These are phyloP conservation scores for Cicer judaicum DNA, from an alignment of 306 rosid genomes.

Conservation along the genomic window DNA sequence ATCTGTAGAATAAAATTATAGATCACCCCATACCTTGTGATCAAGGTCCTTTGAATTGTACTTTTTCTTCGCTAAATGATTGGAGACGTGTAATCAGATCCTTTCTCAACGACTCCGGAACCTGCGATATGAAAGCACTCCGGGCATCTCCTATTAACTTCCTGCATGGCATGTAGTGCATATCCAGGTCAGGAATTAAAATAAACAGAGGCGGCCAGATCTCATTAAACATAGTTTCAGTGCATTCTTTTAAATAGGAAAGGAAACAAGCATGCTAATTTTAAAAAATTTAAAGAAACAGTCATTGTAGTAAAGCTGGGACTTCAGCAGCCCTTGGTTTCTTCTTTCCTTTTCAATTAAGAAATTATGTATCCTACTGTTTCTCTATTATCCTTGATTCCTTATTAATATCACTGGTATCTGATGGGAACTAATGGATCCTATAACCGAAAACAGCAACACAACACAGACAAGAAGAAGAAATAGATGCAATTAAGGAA, in stretches of 20 bases:
- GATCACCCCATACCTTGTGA: constrained; percentile 45
- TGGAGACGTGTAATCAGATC: constrained; percentile 62
- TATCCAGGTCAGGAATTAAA: constrained; percentile 24
- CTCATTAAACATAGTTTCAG: constrained; percentile 2
- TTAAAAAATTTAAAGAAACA: constrained; percentile 15
- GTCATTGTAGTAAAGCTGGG: background rate
- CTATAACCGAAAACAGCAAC: no score
- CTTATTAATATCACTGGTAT: no score
- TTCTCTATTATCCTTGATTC: no score
- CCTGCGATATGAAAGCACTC: constrained; percentile 56
- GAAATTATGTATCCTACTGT: background rate
- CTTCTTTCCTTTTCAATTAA: constrained; percentile 7
- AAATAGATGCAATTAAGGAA: no score
- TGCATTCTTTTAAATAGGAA: constrained; percentile 27
- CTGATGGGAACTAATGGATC: no score
- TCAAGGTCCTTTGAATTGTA: constrained; percentile 44
- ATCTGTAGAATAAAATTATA: constrained; percentile 1
- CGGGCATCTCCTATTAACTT: constrained; percentile 65
- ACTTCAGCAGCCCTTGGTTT: constrained; percentile 16
- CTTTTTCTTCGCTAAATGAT: constrained; percentile 64
- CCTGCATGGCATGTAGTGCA: constrained; percentile 60
- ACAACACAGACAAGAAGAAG: no score
- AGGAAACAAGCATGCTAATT: constrained; percentile 11
- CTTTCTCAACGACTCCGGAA: constrained; percentile 73
- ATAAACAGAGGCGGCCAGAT: constrained; percentile 33